phyloP scores from a whole-genome alignment of 1,284 basidiomycete genomes.

The Boletus sp. region DNA sequence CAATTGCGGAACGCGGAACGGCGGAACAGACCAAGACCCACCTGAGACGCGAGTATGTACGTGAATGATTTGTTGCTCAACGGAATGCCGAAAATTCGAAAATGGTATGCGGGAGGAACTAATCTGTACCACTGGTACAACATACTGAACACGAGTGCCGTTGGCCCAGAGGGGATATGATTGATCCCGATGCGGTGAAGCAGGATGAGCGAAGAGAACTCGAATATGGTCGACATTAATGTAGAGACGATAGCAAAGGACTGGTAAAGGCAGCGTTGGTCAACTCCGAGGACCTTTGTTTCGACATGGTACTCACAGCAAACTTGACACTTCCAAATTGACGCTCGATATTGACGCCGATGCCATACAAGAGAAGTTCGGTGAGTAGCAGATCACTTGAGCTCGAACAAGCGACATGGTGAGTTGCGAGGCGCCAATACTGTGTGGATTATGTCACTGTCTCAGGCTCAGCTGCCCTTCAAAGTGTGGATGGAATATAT shows the following conservation, averaged over 20 bases:
- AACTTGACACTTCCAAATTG: slow-evolving; percentile 88
- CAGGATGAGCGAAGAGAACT: slow-evolving; percentile 64
- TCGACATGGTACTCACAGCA: slow-evolving; percentile 60
- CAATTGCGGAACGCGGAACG: slow-evolving; percentile 3
- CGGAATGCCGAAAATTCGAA: slow-evolving; percentile 74
- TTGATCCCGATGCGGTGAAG: slow-evolving; percentile 70
- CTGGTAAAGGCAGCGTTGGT: slow-evolving; percentile 43
- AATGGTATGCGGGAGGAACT: slow-evolving; percentile 76
- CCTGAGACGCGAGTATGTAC: slow-evolving; percentile 72
- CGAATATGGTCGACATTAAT: slow-evolving; percentile 66
- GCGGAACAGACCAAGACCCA: slow-evolving; percentile 34
- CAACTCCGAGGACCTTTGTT: slow-evolving; percentile 3
- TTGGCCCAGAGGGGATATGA: slow-evolving; percentile 75
- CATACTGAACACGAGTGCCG: slow-evolving; percentile 71
- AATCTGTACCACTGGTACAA: slow-evolving; percentile 82
- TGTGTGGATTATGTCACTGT: slow-evolving; percentile 40
- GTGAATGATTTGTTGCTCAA: slow-evolving; percentile 76
- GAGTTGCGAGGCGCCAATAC: slow-evolving; percentile 84
- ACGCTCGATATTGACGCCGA: slow-evolving; percentile 77
- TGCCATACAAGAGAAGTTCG: slow-evolving; percentile 75
- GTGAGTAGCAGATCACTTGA: slow-evolving; percentile 85
- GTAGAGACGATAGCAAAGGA: slow-evolving; percentile 74
- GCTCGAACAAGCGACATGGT: slow-evolving; percentile 81
- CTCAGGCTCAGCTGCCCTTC: slow-evolving; percentile 30
- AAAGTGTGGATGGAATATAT: slow-evolving; percentile 3